Evolutionary conservation across 305 asterid genomes (phyloP).

Genomic region (Fraxinus platypoda): DNA sequence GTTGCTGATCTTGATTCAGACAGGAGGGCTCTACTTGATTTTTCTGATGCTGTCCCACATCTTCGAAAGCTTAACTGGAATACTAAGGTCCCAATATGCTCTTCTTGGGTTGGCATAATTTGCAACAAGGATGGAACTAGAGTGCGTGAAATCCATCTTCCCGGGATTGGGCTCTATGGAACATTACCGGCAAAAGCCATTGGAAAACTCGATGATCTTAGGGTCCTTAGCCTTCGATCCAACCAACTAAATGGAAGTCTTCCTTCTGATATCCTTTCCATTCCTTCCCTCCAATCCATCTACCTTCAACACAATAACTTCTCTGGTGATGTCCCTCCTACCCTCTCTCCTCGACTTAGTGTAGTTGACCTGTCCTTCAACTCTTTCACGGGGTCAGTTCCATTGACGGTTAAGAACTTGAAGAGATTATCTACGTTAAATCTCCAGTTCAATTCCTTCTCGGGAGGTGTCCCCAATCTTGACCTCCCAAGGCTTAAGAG

Average conservation of each 20-base stretch:
- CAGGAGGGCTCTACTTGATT: conserved; percentile 59
- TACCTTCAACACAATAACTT: conserved; percentile 75
- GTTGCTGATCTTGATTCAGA: conserved; percentile 62
- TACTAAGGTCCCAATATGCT: conserved; percentile 43
- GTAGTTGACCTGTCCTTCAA: conserved; percentile 73
- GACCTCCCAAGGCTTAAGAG: conserved; percentile 47
- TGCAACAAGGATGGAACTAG: conserved; percentile 55
- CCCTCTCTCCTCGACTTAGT: conserved; percentile 50
- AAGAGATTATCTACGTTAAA: conserved; percentile 51
- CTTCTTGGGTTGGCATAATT: conserved; percentile 74
- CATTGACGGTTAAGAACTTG: conserved; percentile 39
- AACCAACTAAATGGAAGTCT: conserved; percentile 62
- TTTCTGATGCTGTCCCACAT: conserved; percentile 64
- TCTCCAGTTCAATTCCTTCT: conserved; percentile 56
- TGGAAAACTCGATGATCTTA: conserved; percentile 62
- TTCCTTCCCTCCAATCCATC: conserved; percentile 62
- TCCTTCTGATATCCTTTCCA: conserved; percentile 69
- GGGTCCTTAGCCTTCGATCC: conserved; percentile 68
- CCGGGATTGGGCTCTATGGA: conserved; percentile 78
- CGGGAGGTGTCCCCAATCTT: conserved; percentile 55
- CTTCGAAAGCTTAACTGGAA: conserved; percentile 71
- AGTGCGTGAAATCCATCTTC: conserved; percentile 71
- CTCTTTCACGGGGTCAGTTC: conserved; percentile 69
- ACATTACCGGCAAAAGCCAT: conserved; percentile 59
- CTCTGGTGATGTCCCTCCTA: conserved; percentile 60